A percentile compares a stretch with the other conserved stretches of the same genome.
These are phyloP conservation scores for Spongospora subterranea DNA, from an alignment of 208 protist genomes.

Conservation along the genomic window DNA sequence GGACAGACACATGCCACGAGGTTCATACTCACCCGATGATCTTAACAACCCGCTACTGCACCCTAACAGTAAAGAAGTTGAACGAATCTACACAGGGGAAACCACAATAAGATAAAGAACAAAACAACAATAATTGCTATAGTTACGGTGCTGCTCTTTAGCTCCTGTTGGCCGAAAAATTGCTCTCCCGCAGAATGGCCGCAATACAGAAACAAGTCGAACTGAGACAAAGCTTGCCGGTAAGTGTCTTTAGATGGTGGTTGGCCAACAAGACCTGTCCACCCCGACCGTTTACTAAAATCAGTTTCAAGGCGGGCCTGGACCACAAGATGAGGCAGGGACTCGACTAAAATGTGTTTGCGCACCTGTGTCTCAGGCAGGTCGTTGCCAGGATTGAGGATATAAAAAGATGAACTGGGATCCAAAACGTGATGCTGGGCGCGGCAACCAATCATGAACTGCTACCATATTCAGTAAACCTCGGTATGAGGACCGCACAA, in stretches of 20 bases:
- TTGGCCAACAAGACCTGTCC: conserved; percentile 68
- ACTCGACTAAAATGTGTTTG: background rate
- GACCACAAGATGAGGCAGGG: background rate
- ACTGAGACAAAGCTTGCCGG: conserved; percentile 34
- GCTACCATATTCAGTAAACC: background rate
- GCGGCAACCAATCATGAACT: background rate
- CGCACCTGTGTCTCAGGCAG: conserved; percentile 67
- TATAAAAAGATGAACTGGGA: conserved; percentile 58
- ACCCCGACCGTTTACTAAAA: conserved; percentile 58
- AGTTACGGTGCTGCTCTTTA: background rate
- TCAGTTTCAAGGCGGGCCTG: conserved; percentile 60
- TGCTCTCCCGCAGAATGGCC: conserved; percentile 71
- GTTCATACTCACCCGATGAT: conserved; percentile 70
- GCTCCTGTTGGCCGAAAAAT: conserved; percentile 42
- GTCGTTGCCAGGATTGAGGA: conserved; percentile 74
- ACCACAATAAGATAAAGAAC: background rate
- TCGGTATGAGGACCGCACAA: background rate
- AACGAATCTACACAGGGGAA: conserved; percentile 33
- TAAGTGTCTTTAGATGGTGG: conserved; percentile 63
- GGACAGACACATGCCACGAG: conserved; percentile 62
- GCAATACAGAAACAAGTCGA: conserved; percentile 70
- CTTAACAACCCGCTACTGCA: conserved; percentile 74
- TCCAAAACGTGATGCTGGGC: no score
- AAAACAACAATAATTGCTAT: background rate
- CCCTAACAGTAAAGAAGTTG: conserved; percentile 74